Percentiles rank a stretch among this genome's conserved stretches.
Evolutionary conservation across 106 monocot species (phyloP).

Genomic region (Allium fistulosum): DNA sequence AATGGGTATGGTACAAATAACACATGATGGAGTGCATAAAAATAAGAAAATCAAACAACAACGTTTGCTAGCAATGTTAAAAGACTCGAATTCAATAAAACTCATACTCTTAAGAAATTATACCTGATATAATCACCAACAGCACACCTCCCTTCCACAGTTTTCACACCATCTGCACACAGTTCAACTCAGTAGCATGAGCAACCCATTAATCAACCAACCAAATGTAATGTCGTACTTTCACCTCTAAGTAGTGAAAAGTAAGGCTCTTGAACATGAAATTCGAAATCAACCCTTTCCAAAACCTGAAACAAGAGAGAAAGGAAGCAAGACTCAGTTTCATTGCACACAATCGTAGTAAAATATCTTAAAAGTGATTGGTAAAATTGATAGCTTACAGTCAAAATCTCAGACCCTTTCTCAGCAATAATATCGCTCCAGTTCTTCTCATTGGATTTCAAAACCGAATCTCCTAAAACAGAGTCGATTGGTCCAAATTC

Average conservation of each 20-base stretch:
- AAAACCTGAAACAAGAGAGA: conserved; percentile 24
- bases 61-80: too few relatives aligned
- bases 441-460: conserved; percentile 21
- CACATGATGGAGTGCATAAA: too few relatives aligned
- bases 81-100: too few relatives aligned
- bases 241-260: conserved; percentile 78
- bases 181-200: neutral
- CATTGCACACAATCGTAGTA: too few relatives aligned
- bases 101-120: too few relatives aligned
- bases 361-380: too few relatives aligned
- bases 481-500: conserved; percentile 3
- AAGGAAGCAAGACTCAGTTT: too few relatives aligned
- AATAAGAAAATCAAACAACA: too few relatives aligned
- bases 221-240: conserved; percentile 26
- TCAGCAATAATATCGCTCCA: conserved; percentile 44
- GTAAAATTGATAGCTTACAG: conserved; percentile 19
- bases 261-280: conserved; percentile 85
- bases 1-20: too few relatives aligned
- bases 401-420: conserved; percentile 35
- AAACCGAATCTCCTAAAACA: conserved; percentile 18
- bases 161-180: conserved; percentile 53
- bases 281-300: conserved; percentile 30
- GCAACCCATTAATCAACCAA: neutral
- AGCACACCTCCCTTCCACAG: conserved; percentile 85
- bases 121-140: conserved; percentile 56